phyloP scores from a whole-genome alignment of 306 rosid species.

The Ochetophila trinervis region DNA sequence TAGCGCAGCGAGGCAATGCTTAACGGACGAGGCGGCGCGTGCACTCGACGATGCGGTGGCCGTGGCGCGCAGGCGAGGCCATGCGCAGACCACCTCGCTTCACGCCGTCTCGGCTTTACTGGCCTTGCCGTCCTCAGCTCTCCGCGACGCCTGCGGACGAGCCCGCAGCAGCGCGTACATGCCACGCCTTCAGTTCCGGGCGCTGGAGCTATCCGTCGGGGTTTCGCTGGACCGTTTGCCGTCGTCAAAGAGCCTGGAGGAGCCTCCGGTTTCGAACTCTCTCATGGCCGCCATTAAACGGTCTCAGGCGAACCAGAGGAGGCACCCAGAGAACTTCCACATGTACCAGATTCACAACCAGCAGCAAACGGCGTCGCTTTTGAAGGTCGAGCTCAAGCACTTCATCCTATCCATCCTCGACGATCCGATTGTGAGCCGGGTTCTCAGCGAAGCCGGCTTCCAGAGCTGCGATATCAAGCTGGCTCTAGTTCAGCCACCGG shows the following conservation, averaged over 20 bases:
- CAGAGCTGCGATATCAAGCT: conserved; percentile 75
- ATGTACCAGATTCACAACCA: conserved; percentile 61
- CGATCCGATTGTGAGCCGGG: conserved; percentile 91
- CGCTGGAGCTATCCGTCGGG: conserved; percentile 84
- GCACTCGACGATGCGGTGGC: conserved; percentile 76
- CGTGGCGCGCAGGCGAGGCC: conserved; percentile 77
- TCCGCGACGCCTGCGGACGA: conserved; percentile 80
- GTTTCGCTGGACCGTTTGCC: conserved; percentile 83
- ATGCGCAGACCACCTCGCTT: conserved; percentile 86
- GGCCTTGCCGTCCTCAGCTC: conserved; percentile 55
- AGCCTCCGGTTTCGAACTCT: conserved; percentile 86
- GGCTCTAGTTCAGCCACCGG: conserved; percentile 68
- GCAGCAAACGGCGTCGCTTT: conserved; percentile 55
- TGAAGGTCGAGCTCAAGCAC: conserved; percentile 84
- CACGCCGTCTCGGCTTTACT: conserved; percentile 84
- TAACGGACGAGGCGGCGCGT: conserved; percentile 87
- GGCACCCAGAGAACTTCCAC: conserved; percentile 86
- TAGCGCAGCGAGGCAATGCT: conserved; percentile 83
- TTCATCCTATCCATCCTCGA: conserved; percentile 86
- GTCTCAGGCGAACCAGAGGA: conserved; percentile 88
- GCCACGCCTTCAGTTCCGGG: conserved; percentile 77
- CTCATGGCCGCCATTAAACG: conserved; percentile 97
- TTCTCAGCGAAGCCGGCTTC: conserved; percentile 80
- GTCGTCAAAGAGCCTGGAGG: conserved; percentile 44
- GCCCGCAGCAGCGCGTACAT: conserved; percentile 65